Evolutionary conservation across 768 basidiomycete species (phyloP).

Genomic region (Tylopilus plumbeoviolaceoides): DNA sequence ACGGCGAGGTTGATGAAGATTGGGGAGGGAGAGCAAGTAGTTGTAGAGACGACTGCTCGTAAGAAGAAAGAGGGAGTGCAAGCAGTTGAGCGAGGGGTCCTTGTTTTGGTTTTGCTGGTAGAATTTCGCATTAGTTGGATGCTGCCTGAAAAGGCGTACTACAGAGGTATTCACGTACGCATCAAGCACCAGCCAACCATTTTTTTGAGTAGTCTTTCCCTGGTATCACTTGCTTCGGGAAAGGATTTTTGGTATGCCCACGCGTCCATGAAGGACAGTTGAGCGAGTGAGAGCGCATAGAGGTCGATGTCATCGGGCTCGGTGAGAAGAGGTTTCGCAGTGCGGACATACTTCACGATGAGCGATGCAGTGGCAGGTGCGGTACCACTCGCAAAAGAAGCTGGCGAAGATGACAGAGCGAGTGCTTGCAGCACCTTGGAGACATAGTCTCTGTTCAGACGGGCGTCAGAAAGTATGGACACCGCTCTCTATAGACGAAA

Average conservation of each 20-base stretch:
- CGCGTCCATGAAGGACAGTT: slow-evolving; percentile 61
- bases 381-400: slow-evolving; percentile 24
- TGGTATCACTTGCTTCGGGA: slow-evolving; percentile 50
- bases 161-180: slow-evolving; percentile 44
- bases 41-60: slow-evolving; percentile 58
- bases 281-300: slow-evolving; percentile 66
- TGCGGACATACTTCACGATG: slow-evolving; percentile 70
- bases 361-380: slow-evolving; percentile 32
- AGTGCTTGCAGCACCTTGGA: slow-evolving; percentile 73
- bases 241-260: slow-evolving; percentile 77
- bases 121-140: slow-evolving; percentile 1
- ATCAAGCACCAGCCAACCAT: slow-evolving; percentile 65
- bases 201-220: slow-evolving; percentile 52
- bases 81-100: slow-evolving; percentile 58
- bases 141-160: not conserved
- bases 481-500: slow-evolving; percentile 52
- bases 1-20: slow-evolving; percentile 30
- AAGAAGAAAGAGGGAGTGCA: slow-evolving; percentile 58
- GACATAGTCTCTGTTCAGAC: slow-evolving; percentile 71
- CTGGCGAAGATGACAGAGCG: slow-evolving; percentile 37
- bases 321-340: slow-evolving; percentile 66
- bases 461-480: slow-evolving; percentile 65
- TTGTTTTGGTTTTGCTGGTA: slow-evolving; percentile 55
- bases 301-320: slow-evolving; percentile 67
- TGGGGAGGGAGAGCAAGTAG: slow-evolving; percentile 52